Evolutionary conservation across 495 filamentous ascomycete species (phyloP).

Genomic region (Hypoxylon perforatum): DNA sequence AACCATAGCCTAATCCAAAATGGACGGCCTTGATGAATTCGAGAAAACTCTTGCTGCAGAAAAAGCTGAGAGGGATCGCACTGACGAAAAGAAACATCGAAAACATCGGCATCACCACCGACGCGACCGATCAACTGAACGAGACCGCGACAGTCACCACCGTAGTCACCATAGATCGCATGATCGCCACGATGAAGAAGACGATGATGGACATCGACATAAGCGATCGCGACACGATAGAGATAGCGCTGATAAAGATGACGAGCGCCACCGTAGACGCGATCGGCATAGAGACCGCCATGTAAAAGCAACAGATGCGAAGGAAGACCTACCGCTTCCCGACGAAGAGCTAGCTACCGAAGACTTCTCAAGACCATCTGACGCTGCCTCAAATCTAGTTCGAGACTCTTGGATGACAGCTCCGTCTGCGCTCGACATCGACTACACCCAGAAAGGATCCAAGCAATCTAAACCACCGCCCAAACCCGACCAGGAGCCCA

Average conservation of each 20-base stretch:
- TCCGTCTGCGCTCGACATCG: slow-evolving; percentile 81
- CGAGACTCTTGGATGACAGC: slow-evolving; percentile 96
- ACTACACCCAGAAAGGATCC: slow-evolving; percentile 79
- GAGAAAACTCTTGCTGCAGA: slow-evolving; percentile 65
- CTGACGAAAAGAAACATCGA: slow-evolving; percentile 51
- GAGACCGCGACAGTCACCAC: slow-evolving; percentile 48
- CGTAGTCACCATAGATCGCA: slow-evolving; percentile 44
- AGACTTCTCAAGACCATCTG: slow-evolving; percentile 23
- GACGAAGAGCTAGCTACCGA: slow-evolving; percentile 54
- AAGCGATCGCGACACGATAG: slow-evolving; percentile 56
- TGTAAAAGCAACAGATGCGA: slow-evolving; percentile 57
- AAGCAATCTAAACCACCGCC: slow-evolving; percentile 57
- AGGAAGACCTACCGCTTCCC: slow-evolving; percentile 58
- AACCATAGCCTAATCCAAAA: slow-evolving; percentile 32
- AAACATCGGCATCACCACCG: slow-evolving; percentile 60
- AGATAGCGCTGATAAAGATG: slow-evolving; percentile 49
- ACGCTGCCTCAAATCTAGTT: slow-evolving; percentile 36
- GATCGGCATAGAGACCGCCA: slow-evolving; percentile 48
- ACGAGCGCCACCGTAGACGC: slow-evolving; percentile 53
- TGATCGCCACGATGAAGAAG: slow-evolving; percentile 46
- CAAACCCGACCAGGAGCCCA: slow-evolving; percentile 72
- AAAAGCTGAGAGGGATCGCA: slow-evolving; percentile 59
- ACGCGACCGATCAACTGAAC: slow-evolving; percentile 56
- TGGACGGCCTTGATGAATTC: slow-evolving; percentile 66
- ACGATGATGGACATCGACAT: slow-evolving; percentile 51